Evolutionary conservation across 2,329 filamentous ascomycete genomes (phyloP).

Genomic region (Falciphora oryzae): DNA sequence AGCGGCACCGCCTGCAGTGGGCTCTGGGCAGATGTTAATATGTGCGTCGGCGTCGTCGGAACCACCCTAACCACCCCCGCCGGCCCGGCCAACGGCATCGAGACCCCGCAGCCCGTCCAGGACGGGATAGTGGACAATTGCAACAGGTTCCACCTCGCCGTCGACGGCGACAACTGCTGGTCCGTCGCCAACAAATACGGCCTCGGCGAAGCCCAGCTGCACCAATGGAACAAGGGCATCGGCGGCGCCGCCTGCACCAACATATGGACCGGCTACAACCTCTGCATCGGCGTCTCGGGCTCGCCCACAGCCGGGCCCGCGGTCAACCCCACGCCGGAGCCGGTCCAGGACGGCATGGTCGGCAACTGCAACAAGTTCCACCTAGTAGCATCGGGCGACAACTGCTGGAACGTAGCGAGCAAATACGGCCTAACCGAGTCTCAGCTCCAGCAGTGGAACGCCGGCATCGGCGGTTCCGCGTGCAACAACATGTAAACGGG

Average conservation of each 20-base stretch:
- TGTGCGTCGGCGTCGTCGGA: conserved; percentile 10
- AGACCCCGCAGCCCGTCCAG: conserved; percentile 9
- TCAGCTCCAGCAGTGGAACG: conserved; percentile 12
- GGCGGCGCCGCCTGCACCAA: conserved; percentile 9
- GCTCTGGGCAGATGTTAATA: conserved; percentile 9
- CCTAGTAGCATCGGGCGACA: conserved; percentile 9
- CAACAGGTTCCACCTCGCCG: conserved; percentile 9
- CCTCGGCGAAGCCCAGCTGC: conserved; percentile 4
- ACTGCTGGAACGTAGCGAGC: conserved; percentile 8
- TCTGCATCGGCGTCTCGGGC: conserved; percentile 15
- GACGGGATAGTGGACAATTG: conserved; percentile 10
- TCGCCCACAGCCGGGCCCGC: not conserved
- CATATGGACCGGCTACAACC: conserved; percentile 15
- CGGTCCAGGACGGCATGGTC: conserved; percentile 11
- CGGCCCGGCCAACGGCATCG: conserved; percentile 3
- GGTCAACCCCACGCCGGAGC: conserved; percentile 7
- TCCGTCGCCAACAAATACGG: not conserved
- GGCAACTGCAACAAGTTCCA: conserved; percentile 12
- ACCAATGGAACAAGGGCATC: conserved; percentile 11
- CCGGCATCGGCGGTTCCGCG: conserved; percentile 4
- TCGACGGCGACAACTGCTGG: conserved; percentile 8
- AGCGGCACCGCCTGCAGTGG: conserved; percentile 7
- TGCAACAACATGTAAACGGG: conserved; percentile 13
- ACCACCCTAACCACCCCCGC: not conserved
- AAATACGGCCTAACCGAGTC: not conserved